These are phyloP conservation scores for Trypethelium eluteriae DNA, from an alignment of 495 filamentous ascomycete species.

Conservation along the genomic window DNA sequence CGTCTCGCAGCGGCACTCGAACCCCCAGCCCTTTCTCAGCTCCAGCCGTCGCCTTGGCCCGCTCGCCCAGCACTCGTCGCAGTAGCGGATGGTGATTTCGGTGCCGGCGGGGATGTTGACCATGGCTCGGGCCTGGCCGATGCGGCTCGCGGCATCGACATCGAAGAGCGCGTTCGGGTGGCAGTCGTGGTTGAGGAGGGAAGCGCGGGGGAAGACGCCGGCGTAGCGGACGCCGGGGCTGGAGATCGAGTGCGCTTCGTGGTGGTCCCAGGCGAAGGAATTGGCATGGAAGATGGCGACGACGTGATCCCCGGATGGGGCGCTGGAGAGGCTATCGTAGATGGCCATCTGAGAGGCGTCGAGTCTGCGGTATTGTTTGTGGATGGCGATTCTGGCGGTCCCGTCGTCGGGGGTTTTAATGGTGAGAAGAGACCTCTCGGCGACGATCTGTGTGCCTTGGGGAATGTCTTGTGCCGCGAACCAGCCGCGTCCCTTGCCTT, in stretches of 20 bases:
- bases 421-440: neutral
- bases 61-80: neutral
- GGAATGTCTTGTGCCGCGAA: neutral
- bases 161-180: conserved; percentile 7
- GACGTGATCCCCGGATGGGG: neutral
- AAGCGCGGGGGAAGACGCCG: neutral
- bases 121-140: neutral
- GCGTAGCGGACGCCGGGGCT: neutral
- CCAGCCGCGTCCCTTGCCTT: neutral
- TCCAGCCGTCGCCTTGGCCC: neutral
- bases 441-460: neutral
- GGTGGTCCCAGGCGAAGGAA: neutral
- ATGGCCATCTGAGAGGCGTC: no score
- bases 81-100: conserved; percentile 3
- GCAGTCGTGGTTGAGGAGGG: conserved; percentile 6
- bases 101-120: neutral
- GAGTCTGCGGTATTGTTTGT: no score
- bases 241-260: no score
- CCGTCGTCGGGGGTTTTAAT: neutral
- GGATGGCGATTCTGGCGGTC: no score
- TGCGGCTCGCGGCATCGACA: neutral
- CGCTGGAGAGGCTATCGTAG: no score
- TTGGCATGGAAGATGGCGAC: neutral
- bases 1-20: neutral
- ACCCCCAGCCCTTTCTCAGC: neutral